Percentiles rank a stretch among this genome's conserved stretches.
Evolutionary conservation across 73 alveolate species (phyloP).

Genomic region (Urostyla sp.): DNA sequence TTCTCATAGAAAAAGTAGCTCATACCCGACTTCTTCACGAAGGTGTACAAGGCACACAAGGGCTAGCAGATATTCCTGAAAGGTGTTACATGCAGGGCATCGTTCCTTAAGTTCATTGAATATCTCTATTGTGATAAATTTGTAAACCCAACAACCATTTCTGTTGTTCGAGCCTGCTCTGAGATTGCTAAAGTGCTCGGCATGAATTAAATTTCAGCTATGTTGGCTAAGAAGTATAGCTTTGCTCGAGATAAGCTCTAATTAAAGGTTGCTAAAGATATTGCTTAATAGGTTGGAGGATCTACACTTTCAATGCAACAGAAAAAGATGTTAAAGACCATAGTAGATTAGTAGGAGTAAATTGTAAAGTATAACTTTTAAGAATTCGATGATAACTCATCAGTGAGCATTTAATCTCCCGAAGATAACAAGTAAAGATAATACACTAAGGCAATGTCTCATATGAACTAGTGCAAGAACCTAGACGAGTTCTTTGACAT

Average conservation of each 20-base stretch:
- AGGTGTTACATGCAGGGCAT: constrained; percentile 2
- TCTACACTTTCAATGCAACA: neutral
- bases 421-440: constrained; percentile 39
- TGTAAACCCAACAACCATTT: neutral
- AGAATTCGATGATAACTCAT: constrained; percentile 7
- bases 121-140: constrained; percentile 40
- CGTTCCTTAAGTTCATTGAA: constrained; percentile 5
- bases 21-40: neutral
- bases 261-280: neutral
- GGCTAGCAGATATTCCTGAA: neutral
- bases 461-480: constrained; percentile 34
- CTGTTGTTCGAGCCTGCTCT: neutral
- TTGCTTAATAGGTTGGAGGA: neutral
- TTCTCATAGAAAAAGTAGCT: neutral
- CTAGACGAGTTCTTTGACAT: constrained; percentile 49
- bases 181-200: neutral
- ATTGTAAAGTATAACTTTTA: neutral
- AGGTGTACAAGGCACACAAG: neutral
- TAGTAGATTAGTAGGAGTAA: neutral
- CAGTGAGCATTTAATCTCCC: constrained; percentile 35
- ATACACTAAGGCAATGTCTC: neutral
- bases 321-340: neutral
- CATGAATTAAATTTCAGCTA: neutral
- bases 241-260: constrained; percentile 10
- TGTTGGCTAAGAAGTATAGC: constrained; percentile 3